A percentile compares a stretch with the other conserved stretches of the same genome.
Conservation (phyloP, 2,329 filamentous ascomycete species). For the Sporothrix globosa region DNA sequence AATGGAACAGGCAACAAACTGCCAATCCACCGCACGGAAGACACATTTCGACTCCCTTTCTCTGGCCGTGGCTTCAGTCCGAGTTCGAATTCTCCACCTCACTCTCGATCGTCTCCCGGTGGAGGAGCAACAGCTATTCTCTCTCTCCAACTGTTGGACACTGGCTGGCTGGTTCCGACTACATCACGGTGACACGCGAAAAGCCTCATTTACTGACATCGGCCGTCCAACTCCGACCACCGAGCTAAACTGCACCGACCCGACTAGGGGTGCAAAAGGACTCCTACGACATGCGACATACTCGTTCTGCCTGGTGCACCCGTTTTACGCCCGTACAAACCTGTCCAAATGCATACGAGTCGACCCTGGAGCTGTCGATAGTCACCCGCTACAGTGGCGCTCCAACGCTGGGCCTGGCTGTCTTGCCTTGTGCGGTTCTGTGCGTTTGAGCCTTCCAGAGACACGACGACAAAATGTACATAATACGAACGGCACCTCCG, state of each 20-base stretch:
- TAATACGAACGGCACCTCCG: constrained; percentile 1
- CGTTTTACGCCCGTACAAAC: neutral
- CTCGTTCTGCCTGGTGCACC: neutral
- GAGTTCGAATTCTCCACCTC: neutral
- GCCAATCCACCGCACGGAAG: constrained; percentile 4
- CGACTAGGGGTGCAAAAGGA: neutral
- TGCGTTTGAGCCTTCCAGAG: neutral
- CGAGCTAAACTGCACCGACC: neutral
- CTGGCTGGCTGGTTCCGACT: constrained; percentile 18
- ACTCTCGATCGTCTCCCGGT: neutral
- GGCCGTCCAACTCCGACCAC: neutral
- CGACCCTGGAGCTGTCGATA: constrained; percentile 20
- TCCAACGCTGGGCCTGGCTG: constrained; percentile 25
- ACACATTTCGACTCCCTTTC: constrained; percentile 6
- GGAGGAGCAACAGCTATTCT: neutral
- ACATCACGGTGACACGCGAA: constrained; percentile 23
- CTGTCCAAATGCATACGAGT: constrained; percentile 24
- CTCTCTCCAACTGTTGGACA: neutral
- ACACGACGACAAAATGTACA: constrained; percentile 30
- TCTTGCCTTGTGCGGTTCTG: neutral
- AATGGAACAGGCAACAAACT: constrained; percentile 25
- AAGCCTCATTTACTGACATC: constrained; percentile 14
- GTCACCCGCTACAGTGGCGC: constrained; percentile 22
- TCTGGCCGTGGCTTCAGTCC: neutral
- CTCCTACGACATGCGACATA: neutral